A percentile compares a stretch with the other conserved stretches of the same genome.
phyloP scores from a whole-genome alignment of 2,329 filamentous ascomycete genomes.

The Trematosphaeria pertusa region DNA sequence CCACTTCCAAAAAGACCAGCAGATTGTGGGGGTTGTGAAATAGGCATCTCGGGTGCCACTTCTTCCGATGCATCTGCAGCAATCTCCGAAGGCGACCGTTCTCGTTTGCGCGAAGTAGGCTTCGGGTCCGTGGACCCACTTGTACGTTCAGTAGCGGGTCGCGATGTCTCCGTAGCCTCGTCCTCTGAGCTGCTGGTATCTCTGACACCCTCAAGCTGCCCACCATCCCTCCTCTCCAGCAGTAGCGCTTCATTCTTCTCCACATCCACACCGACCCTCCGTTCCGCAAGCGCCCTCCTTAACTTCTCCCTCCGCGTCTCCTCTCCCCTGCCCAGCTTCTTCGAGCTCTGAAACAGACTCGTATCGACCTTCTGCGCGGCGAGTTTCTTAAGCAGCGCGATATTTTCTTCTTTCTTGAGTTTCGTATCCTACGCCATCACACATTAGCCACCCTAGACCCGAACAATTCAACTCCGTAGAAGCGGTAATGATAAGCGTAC shows the following conservation, averaged over 20 bases:
- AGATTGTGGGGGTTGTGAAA: conserved; percentile 10
- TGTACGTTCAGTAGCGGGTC: conserved; percentile 1
- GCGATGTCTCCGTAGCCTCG: conserved; percentile 17
- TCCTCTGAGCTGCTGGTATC: conserved; percentile 33
- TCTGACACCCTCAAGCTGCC: conserved; percentile 30
- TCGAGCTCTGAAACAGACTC: conserved; percentile 78
- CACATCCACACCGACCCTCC: conserved; percentile 67
- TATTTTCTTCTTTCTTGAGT: conserved; percentile 90
- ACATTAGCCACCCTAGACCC: conserved; percentile 1
- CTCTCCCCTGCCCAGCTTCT: conserved; percentile 71
- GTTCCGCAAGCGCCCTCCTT: conserved; percentile 68
- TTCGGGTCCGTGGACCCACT: background rate
- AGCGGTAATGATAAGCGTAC: too few species aligned
- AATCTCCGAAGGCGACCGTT: conserved; percentile 23
- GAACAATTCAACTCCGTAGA: background rate
- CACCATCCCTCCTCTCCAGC: conserved; percentile 52
- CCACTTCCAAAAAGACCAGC: conserved; percentile 69
- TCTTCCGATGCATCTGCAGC: conserved; percentile 20
- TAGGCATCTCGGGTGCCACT: conserved; percentile 1
- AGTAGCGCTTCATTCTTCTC: conserved; percentile 62
- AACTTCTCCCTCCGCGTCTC: conserved; percentile 76
- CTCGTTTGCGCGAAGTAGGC: conserved; percentile 18
- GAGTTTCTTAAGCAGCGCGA: conserved; percentile 82
- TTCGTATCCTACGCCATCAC: conserved; percentile 73
- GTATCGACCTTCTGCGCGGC: conserved; percentile 82